Conservation (phyloP, 352 stramenopile genomes). For the Phytopythium ostracodes region DNA sequence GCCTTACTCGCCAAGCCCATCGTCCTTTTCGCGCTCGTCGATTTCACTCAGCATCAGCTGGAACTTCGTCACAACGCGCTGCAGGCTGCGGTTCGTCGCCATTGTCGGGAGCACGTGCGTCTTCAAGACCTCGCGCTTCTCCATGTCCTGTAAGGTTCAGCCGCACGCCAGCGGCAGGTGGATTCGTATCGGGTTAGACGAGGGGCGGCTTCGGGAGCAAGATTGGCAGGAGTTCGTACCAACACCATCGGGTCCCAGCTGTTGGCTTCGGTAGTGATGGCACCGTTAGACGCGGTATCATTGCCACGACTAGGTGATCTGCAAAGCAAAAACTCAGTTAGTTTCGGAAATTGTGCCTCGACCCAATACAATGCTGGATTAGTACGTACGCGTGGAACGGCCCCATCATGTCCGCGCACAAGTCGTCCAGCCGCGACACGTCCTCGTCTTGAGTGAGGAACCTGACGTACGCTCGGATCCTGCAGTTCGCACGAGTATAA, state of each 20-base stretch:
- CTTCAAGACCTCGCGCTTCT: slow-evolving; percentile 75
- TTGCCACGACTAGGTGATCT: neutral
- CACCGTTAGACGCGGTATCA: neutral
- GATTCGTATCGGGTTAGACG: slow-evolving; percentile 12
- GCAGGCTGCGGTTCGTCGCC: slow-evolving; percentile 70
- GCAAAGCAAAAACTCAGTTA: neutral
- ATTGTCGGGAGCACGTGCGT: slow-evolving; percentile 71
- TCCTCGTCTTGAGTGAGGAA: slow-evolving; percentile 83
- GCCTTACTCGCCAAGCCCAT: neutral
- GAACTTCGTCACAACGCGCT: slow-evolving; percentile 82
- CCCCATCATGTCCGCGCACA: slow-evolving; percentile 77
- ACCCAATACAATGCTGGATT: neutral
- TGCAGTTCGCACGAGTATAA: slow-evolving; percentile 13
- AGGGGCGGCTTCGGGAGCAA: neutral
- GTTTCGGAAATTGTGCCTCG: neutral
- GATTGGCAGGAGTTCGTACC: slow-evolving; percentile 23
- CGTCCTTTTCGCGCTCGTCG: slow-evolving; percentile 32
- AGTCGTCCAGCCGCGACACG: slow-evolving; percentile 61
- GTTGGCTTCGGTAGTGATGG: neutral
- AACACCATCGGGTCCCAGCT: slow-evolving; percentile 42
- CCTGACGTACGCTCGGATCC: slow-evolving; percentile 76
- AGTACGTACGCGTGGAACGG: slow-evolving; percentile 54
- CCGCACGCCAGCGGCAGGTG: neutral
- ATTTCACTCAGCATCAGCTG: slow-evolving; percentile 81
- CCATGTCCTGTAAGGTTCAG: slow-evolving; percentile 42